Percentiles rank a stretch among this genome's conserved stretches.
These are phyloP conservation scores for Colletotrichum eremochloae DNA, from an alignment of 2,329 filamentous ascomycete species.

Conservation along the genomic window DNA sequence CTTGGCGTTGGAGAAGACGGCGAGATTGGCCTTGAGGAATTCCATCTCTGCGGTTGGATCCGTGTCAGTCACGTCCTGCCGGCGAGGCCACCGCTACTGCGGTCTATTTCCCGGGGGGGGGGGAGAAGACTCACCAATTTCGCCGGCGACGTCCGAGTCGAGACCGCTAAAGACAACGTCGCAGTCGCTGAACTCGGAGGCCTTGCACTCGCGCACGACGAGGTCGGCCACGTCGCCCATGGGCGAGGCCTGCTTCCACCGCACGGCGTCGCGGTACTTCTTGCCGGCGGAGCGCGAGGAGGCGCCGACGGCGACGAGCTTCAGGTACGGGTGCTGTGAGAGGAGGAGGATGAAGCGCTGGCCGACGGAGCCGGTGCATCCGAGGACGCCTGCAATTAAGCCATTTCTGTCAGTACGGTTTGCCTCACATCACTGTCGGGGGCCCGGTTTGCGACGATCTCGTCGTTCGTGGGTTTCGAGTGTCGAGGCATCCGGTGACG, in stretches of 20 bases:
- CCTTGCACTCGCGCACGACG: conserved; percentile 86
- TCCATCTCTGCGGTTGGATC: conserved; percentile 77
- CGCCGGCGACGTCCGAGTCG: conserved; percentile 91
- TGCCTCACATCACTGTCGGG: conserved; percentile 4
- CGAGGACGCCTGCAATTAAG: conserved; percentile 74
- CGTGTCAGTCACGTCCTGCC: conserved; percentile 22
- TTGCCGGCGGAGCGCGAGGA: conserved; percentile 92
- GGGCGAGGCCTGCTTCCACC: conserved; percentile 91
- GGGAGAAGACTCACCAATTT: conserved; percentile 77
- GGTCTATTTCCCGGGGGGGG: background rate
- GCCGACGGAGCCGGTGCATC: conserved; percentile 93
- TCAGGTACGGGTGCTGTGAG: conserved; percentile 87
- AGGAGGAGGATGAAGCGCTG: conserved; percentile 96
- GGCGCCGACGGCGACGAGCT: conserved; percentile 89
- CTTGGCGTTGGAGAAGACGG: conserved; percentile 97
- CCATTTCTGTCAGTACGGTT: conserved; percentile 1
- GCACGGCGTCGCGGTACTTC: conserved; percentile 92
- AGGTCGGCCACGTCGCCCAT: conserved; percentile 86
- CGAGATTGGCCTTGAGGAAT: conserved; percentile 88
- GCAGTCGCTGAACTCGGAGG: conserved; percentile 87
- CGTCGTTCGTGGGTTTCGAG: background rate
- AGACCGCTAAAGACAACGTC: conserved; percentile 94
- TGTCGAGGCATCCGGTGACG: conserved; percentile 25
- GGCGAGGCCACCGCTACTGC: background rate
- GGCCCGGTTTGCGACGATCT: background rate